phyloP scores from a whole-genome alignment of 805 yeast species.

The Ogataea dorogensis region DNA sequence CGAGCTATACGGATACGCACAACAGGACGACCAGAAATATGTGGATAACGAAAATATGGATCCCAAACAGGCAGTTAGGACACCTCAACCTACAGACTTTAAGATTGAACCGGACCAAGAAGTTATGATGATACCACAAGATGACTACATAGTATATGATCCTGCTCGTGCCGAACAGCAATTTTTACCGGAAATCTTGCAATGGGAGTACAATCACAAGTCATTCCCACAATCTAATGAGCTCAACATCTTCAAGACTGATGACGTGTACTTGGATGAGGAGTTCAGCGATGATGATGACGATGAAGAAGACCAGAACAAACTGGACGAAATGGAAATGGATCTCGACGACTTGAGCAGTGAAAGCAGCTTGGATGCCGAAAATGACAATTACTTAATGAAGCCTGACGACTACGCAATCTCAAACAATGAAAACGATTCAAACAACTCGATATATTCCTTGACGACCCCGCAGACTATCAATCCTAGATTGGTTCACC shows the following conservation, averaged over 20 bases:
- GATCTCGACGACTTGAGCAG: conserved; percentile 31
- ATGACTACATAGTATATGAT: conserved; percentile 28
- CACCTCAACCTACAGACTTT: conserved; percentile 4
- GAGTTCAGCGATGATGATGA: conserved; percentile 34
- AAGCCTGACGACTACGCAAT: conserved; percentile 12
- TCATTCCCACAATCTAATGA: conserved; percentile 34
- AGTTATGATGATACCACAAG: conserved; percentile 33
- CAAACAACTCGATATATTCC: conserved; percentile 28
- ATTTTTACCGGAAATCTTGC: conserved; percentile 28
- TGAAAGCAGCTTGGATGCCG: conserved; percentile 27
- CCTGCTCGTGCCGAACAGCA: conserved; percentile 25
- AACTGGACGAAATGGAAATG: conserved; percentile 33
- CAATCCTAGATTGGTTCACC: conserved; percentile 26
- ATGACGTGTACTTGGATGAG: conserved; percentile 30
- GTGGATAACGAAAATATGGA: conserved; percentile 14
- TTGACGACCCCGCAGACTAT: conserved; percentile 30
- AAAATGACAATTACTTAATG: conserved; percentile 24
- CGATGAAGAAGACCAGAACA: conserved; percentile 31
- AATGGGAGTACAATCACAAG: conserved; percentile 28
- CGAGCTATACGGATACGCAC: conserved; percentile 21
- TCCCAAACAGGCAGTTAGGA: conserved; percentile 15
- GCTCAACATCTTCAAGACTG: conserved; percentile 32
- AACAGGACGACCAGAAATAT: conserved; percentile 5
- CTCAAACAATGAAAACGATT: conserved; percentile 22
- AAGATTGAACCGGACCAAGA: conserved; percentile 22